phyloP scores from a whole-genome alignment of 2,329 filamentous ascomycete genomes.

The Coniochaeta prunicola region DNA sequence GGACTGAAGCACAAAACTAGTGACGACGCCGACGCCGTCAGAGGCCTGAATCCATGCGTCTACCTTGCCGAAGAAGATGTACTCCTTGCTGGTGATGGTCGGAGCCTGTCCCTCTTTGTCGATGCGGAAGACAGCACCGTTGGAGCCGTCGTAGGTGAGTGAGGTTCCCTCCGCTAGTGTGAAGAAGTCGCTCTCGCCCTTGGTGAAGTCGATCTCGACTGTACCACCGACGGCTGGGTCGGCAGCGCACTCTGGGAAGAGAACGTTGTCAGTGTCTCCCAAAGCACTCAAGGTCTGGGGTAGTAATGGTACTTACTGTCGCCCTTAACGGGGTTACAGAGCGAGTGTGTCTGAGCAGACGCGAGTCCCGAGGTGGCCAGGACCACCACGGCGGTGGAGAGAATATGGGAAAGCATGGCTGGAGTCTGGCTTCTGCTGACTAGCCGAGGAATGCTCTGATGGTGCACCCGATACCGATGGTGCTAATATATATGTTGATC shows the following conservation, averaged over 20 bases:
- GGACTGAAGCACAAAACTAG: slow-evolving; percentile 82
- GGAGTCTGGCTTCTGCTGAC: slow-evolving; percentile 10
- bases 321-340: slow-evolving; percentile 47
- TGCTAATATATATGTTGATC: not conserved
- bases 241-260: slow-evolving; percentile 53
- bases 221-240: slow-evolving; percentile 68
- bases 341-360: slow-evolving; percentile 49
- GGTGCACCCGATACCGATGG: not conserved
- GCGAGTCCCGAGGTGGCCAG: slow-evolving; percentile 42
- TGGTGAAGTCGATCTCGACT: slow-evolving; percentile 64
- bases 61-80: slow-evolving; percentile 93
- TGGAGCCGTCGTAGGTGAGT: slow-evolving; percentile 34
- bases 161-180: slow-evolving; percentile 36
- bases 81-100: slow-evolving; percentile 71
- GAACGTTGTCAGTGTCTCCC: not conserved
- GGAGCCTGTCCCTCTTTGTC: slow-evolving; percentile 57
- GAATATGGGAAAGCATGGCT: slow-evolving; percentile 36
- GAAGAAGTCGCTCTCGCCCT: slow-evolving; percentile 57
- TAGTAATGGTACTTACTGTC: slow-evolving; percentile 16
- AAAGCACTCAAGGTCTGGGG: not conserved
- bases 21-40: slow-evolving; percentile 78
- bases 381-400: slow-evolving; percentile 37
- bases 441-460: not conserved
- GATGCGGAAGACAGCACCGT: slow-evolving; percentile 59
- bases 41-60: slow-evolving; percentile 74